Conservation (phyloP, 2,329 filamentous ascomycete genomes). For the Neurospora crassa region DNA sequence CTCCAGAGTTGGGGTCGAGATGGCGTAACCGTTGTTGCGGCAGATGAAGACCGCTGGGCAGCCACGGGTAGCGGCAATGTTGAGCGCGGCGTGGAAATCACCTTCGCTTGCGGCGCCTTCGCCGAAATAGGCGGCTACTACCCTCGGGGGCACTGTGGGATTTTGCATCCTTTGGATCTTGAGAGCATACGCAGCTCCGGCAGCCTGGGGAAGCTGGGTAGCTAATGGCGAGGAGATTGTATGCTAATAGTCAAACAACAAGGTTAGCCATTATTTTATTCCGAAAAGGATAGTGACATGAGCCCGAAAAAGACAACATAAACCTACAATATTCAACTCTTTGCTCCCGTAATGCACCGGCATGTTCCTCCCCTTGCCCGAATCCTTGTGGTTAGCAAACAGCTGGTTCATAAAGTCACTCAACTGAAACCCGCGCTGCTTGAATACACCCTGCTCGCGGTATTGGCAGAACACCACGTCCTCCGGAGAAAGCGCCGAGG, state of each 20-base stretch:
- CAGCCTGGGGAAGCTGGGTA: constrained; percentile 71
- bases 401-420: constrained; percentile 92
- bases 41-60: constrained; percentile 73
- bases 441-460: constrained; percentile 83
- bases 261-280: constrained; percentile 5
- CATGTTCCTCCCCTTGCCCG: constrained; percentile 84
- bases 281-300: too few relatives aligned
- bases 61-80: constrained; percentile 68
- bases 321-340: constrained; percentile 65
- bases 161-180: constrained; percentile 62
- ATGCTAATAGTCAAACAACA: constrained; percentile 35
- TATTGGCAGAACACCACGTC: constrained; percentile 95
- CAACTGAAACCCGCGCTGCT: constrained; percentile 77
- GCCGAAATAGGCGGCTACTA: constrained; percentile 71
- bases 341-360: constrained; percentile 89
- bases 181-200: constrained; percentile 68
- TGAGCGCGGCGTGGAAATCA: constrained; percentile 74
- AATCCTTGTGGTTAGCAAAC: constrained; percentile 77
- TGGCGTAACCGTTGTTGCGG: constrained; percentile 76
- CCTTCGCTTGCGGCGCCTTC: constrained; percentile 75
- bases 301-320: too few relatives aligned
- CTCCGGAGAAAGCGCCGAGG: constrained; percentile 69
- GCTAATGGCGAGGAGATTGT: constrained; percentile 70
- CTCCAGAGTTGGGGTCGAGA: constrained; percentile 68
- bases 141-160: constrained; percentile 47